Conservation (phyloP, 1,284 basidiomycete species). For the Schizophyllum commune region DNA sequence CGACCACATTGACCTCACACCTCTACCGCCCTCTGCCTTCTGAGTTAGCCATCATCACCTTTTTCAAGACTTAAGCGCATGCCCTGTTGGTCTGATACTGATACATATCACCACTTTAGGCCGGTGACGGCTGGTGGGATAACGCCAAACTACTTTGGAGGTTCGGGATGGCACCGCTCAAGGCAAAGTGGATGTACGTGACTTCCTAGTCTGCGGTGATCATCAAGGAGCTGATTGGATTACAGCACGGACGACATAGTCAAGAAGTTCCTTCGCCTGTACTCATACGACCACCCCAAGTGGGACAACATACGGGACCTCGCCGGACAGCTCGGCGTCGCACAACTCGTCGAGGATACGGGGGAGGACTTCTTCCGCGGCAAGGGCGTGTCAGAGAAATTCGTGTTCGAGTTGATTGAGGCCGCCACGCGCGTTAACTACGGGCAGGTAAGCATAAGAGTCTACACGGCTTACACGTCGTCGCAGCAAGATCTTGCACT, state of each 20-base stretch:
- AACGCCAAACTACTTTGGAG: constrained; percentile 68
- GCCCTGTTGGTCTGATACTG: neutral
- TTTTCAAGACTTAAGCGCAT: too few species aligned
- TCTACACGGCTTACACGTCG: neutral
- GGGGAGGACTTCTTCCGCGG: constrained; percentile 52
- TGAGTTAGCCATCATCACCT: too few species aligned
- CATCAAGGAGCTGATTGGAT: neutral
- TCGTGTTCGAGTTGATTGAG: constrained; percentile 75
- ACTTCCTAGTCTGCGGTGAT: constrained; percentile 1
- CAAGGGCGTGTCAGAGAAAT: constrained; percentile 51
- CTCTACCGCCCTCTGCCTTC: too few species aligned
- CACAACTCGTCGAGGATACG: constrained; percentile 41
- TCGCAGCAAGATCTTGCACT: neutral
- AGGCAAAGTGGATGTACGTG: constrained; percentile 41
- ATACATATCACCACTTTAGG: neutral
- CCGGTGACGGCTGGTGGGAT: constrained; percentile 62
- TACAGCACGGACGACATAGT: constrained; percentile 37
- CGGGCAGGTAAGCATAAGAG: constrained; percentile 50
- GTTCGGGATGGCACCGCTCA: constrained; percentile 75
- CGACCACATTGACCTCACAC: too few species aligned
- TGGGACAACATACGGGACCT: constrained; percentile 62
- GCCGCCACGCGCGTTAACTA: constrained; percentile 87
- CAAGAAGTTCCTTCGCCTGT: constrained; percentile 50
- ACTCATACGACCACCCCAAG: constrained; percentile 48
- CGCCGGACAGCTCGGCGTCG: constrained; percentile 47